These are phyloP conservation scores for Periconia macrospinosa DNA, from an alignment of 2,329 filamentous ascomycete species.

Conservation along the genomic window DNA sequence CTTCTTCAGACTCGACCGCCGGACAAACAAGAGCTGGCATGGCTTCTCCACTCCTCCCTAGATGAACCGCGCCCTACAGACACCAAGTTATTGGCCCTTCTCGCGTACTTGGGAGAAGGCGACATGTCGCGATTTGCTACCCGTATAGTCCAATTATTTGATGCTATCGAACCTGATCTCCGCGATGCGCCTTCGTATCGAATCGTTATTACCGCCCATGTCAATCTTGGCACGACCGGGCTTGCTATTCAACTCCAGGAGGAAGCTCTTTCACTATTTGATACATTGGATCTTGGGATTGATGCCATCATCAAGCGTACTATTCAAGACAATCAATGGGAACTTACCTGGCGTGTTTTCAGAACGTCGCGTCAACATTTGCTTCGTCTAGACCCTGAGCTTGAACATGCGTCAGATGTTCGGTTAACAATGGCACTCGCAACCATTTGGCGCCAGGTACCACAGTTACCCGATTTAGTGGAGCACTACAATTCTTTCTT, in stretches of 20 bases:
- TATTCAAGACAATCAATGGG: constrained; percentile 39
- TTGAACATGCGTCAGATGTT: constrained; percentile 7
- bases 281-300: constrained; percentile 25
- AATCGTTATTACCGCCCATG: constrained; percentile 47
- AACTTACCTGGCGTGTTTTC: constrained; percentile 34
- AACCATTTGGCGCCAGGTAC: constrained; percentile 27
- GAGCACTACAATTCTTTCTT: constrained; percentile 31
- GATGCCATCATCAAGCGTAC: constrained; percentile 32
- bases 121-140: constrained; percentile 28
- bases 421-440: constrained; percentile 4
- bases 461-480: constrained; percentile 25
- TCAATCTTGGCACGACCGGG: constrained; percentile 44
- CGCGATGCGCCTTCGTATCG: constrained; percentile 50
- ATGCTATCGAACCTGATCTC: constrained; percentile 29
- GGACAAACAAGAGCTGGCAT: constrained; percentile 35
- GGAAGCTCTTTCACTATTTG: constrained; percentile 32
- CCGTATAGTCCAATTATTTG: constrained; percentile 51
- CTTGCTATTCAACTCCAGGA: constrained; percentile 46
- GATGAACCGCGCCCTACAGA: constrained; percentile 9
- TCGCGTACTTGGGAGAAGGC: constrained; percentile 31
- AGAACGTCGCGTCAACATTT: constrained; percentile 15
- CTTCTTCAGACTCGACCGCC: constrained; percentile 15
- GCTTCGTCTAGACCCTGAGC: background rate
- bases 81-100: constrained; percentile 20
- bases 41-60: constrained; percentile 41